These are phyloP conservation scores for Pythium folliculosum DNA, from an alignment of 352 stramenopile species.

Conservation along the genomic window DNA sequence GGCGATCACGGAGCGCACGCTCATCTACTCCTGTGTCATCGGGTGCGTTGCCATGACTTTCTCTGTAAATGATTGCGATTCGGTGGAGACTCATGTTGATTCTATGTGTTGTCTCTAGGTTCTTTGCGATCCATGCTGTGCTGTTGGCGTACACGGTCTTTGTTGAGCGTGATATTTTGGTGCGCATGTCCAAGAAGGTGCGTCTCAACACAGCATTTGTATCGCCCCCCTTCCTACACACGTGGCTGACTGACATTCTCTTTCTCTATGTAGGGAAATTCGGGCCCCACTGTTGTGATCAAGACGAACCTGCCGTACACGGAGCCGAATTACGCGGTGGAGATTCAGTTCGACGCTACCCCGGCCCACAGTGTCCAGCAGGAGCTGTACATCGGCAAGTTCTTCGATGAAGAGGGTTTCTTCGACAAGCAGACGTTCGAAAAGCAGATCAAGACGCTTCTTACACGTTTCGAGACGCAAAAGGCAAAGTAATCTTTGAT, in stretches of 20 bases:
- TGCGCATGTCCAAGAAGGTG: conserved; percentile 67
- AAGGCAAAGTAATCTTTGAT: conserved; percentile 67
- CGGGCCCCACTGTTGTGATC: conserved; percentile 50
- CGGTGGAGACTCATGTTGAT: background rate
- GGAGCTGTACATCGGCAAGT: conserved; percentile 82
- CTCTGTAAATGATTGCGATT: no score
- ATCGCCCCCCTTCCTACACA: background rate
- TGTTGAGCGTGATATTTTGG: conserved; percentile 78
- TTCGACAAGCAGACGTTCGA: conserved; percentile 79
- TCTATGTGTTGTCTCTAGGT: conserved; percentile 38
- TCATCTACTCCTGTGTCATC: conserved; percentile 73
- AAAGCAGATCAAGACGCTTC: conserved; percentile 62
- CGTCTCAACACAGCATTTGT: background rate
- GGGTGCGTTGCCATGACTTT: conserved; percentile 35
- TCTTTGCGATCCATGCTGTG: conserved; percentile 80
- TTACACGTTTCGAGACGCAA: conserved; percentile 67
- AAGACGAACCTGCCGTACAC: conserved; percentile 71
- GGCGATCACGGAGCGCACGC: conserved; percentile 55
- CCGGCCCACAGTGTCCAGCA: conserved; percentile 37
- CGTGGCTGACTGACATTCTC: no score
- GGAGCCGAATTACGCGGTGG: conserved; percentile 73
- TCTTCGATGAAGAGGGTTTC: conserved; percentile 86
- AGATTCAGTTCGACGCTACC: conserved; percentile 34
- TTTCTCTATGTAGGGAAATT: conserved; percentile 30
- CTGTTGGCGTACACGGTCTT: conserved; percentile 70